Base-by-base conservation (phyloP, 345 rosid genomes). In the Excoecaria cochinchinensis region DNA sequence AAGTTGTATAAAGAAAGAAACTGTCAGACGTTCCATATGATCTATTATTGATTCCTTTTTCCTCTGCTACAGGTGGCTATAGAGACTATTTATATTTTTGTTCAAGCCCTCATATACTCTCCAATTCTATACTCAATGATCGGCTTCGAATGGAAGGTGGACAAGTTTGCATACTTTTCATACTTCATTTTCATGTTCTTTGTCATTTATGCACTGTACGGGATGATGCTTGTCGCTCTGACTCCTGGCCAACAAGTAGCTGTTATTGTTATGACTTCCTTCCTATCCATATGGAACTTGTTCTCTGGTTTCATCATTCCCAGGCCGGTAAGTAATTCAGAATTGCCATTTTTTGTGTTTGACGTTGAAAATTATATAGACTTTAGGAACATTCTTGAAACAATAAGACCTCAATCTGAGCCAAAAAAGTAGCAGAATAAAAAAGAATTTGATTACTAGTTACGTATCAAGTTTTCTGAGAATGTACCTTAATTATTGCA, bases 101-200 rank as follows among this genome's bases (percentile, higher is more conserved):
- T 78, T 61, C 84, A 85, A 67, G 75, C 84, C 3, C 4, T 69
- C 3, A 5, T 81, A 31, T 85, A 85, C 65, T 31, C 74, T 42
- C 53, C 74, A 2, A 47, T 85, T 21, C 39, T 83, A 31, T 83
- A 76, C 63, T 64, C 79, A 12, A 83, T 81, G 83, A 82, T 83
- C 6, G 86, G 86, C n/a, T 81, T 70, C 13, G 71, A 79, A 13
- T 82, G 84, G 86, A 74, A 78, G 39, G 57, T 72, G 0, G 71
- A 57, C 17, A 83, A 78, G 46, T 68, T 78, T 76, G 21, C 81
- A 15, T 82, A 69, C 70, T 85, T 85, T 74, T 71, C 69, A 67
- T 83, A 80, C 84, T 83, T 85, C 84, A 50, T 83, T 21, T 76
- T 82, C 80, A 82, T 79, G 84, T 78, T 78, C 79, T 85, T 78